Conservation (phyloP, 768 basidiomycete genomes). For the Podaxis sp. region DNA sequence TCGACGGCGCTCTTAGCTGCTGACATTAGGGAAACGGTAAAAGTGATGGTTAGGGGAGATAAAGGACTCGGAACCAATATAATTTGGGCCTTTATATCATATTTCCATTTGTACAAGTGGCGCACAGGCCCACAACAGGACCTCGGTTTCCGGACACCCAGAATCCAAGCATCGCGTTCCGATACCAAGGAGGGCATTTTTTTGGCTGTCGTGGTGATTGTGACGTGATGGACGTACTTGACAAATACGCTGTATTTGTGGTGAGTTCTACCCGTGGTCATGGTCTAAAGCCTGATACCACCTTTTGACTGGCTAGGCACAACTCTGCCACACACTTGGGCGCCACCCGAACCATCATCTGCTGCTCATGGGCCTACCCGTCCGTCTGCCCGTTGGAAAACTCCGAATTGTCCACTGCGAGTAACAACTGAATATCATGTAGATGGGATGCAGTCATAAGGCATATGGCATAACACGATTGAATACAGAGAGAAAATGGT, state of each 20-base stretch:
- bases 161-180: too few relatives aligned
- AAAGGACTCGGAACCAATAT: background rate
- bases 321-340: background rate
- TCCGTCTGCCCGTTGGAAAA: too few relatives aligned
- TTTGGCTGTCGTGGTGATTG: too few relatives aligned
- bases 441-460: background rate
- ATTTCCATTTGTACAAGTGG: background rate
- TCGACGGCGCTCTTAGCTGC: conserved; percentile 17
- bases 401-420: background rate
- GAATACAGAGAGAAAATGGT: conserved; percentile 1
- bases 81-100: background rate
- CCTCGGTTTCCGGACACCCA: background rate
- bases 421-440: background rate
- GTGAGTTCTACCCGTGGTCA: too few relatives aligned
- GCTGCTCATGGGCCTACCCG: background rate
- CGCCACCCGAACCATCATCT: background rate
- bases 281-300: background rate
- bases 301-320: background rate
- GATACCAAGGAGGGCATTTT: too few relatives aligned
- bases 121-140: background rate
- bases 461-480: background rate
- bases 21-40: background rate
- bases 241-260: too few relatives aligned
- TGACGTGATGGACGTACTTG: too few relatives aligned
- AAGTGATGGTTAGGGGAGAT: background rate